These are phyloP conservation scores for Gossypium bickii DNA, from an alignment of 345 rosid genomes.

Conservation along the genomic window DNA sequence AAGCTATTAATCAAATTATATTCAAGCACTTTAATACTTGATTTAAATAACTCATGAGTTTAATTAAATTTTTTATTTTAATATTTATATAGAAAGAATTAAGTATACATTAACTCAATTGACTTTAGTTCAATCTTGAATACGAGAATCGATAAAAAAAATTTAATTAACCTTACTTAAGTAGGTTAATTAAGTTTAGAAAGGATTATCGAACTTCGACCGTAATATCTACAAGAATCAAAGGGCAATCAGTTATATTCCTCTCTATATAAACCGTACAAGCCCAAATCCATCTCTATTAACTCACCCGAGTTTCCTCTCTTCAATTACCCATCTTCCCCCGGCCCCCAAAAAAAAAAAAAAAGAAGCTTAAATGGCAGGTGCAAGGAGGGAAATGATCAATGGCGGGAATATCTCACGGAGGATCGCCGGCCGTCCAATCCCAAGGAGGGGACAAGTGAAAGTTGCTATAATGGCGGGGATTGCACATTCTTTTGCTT, in stretches of 20 bases:
- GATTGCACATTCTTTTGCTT: conserved; percentile 42
- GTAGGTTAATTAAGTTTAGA: too few relatives aligned
- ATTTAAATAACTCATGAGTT: too few relatives aligned
- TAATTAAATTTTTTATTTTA: too few relatives aligned
- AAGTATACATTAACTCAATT: too few relatives aligned
- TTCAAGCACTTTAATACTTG: too few relatives aligned
- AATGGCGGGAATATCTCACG: not conserved
- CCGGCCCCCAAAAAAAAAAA: too few relatives aligned
- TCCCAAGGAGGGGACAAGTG: conserved; percentile 47
- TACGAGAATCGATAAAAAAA: too few relatives aligned
- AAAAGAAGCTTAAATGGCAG: not conserved
- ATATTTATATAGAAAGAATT: too few relatives aligned
- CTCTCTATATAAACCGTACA: not conserved
- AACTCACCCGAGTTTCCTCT: not conserved
- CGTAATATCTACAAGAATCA: not conserved
- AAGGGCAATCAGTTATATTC: not conserved
- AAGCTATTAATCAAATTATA: too few relatives aligned
- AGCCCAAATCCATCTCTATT: not conserved
- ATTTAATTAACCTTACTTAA: too few relatives aligned
- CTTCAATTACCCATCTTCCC: not conserved
- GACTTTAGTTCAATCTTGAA: too few relatives aligned
- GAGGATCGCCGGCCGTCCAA: conserved; percentile 25
- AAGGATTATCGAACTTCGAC: not conserved
- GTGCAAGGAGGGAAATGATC: conserved; percentile 13
- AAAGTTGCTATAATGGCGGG: conserved; percentile 41